These are phyloP conservation scores for Luffa acutangula DNA, from an alignment of 306 rosid species.

Conservation along the genomic window DNA sequence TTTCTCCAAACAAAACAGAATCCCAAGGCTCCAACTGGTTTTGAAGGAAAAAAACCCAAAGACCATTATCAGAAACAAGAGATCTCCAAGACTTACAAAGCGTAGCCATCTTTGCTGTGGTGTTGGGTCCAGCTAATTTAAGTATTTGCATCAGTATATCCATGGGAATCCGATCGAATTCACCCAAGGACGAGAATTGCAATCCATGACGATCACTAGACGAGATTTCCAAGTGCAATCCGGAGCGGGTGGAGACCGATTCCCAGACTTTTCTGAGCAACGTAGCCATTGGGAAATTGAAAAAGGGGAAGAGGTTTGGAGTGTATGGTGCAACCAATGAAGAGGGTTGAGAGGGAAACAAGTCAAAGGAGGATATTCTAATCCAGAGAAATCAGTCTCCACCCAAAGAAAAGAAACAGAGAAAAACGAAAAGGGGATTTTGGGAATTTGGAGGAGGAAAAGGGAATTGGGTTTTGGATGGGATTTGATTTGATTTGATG, in stretches of 20 bases:
- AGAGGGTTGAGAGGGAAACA: not conserved
- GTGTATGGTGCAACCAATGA: not conserved
- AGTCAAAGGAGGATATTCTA: not conserved
- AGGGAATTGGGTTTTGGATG: not conserved
- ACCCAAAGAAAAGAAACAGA: not conserved
- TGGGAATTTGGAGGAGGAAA: not conserved
- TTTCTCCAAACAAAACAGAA: conserved; percentile 7
- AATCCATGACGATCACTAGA: not conserved
- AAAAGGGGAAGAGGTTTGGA: not conserved
- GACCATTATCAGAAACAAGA: conserved; percentile 7
- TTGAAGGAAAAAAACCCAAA: conserved; percentile 13
- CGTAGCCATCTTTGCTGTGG: conserved; percentile 4
- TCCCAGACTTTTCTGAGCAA: conserved; percentile 51
- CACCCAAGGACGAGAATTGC: conserved; percentile 17
- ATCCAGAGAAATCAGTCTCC: not conserved
- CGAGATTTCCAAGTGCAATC: conserved; percentile 1
- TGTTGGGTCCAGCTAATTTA: conserved; percentile 50
- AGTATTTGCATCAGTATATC: conserved; percentile 52
- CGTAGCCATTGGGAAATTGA: conserved; percentile 24
- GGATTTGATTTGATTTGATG: too few relatives aligned
- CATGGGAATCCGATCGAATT: conserved; percentile 45
- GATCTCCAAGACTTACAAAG: conserved; percentile 12
- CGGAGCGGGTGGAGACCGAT: conserved; percentile 24
- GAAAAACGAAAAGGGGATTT: not conserved
- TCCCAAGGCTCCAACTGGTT: conserved; percentile 11